These are phyloP conservation scores for Pontederia paniculata DNA, from an alignment of 176 grass and related monocot genomes.

Conservation along the genomic window DNA sequence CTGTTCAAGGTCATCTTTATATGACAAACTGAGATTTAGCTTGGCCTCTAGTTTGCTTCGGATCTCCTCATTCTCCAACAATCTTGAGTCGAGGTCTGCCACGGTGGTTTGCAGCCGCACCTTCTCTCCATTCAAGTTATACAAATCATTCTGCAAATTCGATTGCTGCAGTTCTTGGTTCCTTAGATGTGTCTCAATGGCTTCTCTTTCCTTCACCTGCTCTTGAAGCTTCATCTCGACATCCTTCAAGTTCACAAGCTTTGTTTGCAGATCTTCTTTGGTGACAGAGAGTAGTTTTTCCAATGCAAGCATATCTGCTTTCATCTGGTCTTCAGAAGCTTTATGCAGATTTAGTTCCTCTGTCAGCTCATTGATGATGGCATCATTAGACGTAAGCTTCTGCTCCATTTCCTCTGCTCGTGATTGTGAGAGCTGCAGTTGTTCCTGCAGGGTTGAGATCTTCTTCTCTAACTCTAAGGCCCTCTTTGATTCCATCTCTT, in stretches of 20 bases:
- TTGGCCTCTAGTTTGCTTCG: conserved; percentile 37
- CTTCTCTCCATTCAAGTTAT: conserved; percentile 51
- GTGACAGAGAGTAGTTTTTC: neutral
- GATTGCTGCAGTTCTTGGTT: conserved; percentile 43
- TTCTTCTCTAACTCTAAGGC: conserved; percentile 65
- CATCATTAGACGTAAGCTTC: conserved; percentile 8
- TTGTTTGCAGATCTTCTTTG: conserved; percentile 10
- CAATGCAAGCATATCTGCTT: conserved; percentile 1
- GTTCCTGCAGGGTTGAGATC: conserved; percentile 5
- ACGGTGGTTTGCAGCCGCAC: conserved; percentile 31
- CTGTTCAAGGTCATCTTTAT: conserved; percentile 61
- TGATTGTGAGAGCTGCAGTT: conserved; percentile 36
- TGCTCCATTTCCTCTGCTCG: neutral
- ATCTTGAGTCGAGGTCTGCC: conserved; percentile 33
- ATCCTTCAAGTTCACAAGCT: conserved; percentile 33
- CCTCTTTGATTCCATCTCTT: conserved; percentile 53
- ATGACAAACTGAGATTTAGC: conserved; percentile 35
- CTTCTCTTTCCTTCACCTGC: conserved; percentile 43
- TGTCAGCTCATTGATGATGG: neutral
- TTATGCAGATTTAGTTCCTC: neutral
- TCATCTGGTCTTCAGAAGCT: conserved; percentile 10
- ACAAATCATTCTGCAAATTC: conserved; percentile 36
- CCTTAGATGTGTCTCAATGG: conserved; percentile 32
- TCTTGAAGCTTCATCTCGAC: conserved; percentile 44
- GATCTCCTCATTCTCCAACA: conserved; percentile 35